Base-by-base conservation (phyloP, 179 eudicot genomes). In the Camellia oleifera region DNA sequence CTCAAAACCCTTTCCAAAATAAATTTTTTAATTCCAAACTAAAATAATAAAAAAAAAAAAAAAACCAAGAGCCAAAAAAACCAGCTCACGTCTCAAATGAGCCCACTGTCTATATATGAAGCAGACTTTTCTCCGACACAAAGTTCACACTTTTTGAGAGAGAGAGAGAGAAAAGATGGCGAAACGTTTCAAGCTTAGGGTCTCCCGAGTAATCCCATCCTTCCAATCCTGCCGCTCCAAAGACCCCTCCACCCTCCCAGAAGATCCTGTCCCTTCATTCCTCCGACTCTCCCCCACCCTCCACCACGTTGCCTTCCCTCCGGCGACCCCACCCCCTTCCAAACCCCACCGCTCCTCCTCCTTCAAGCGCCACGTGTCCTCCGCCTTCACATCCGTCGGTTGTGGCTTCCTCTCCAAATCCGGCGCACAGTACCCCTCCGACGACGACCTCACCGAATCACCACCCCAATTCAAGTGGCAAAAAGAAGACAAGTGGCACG, bases 201-300 rank as follows among this genome's bases (percentile, higher is more conserved):
- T 94, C n/a, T 86, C 86, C 65, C 76, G 85, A 77, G 80, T 83
- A 2, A 87, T 92, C 82, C 79, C 90, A 65, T 77, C 88, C 84
- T 86, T 92, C 81, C 90, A 90, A 20, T 91, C 91, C 2, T 94
- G 98, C 86, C 93, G 96, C 57, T 90, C 94, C 8, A 93, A 91
- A 87, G 84, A 91, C 81, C 84, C 92, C 64, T 85, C 92, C 63
- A 81, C 78, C 40, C 88, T 88, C 81, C 91, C 97, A 10, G 12
- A 82, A 2, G 77, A 89, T 78, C 96, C 96, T 3, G 81, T 87
- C 88, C 96, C 91, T 86, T 85, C 90, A 65, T 85, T 84, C 67
- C 76, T 74, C 81, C 80, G 69, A 69, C 75, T 18, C 26, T n/a
- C 87, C 54, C 17, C 82, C n/a, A 76, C 65, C 75, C 71, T 4